Base-by-base conservation (phyloP, 2,329 filamentous ascomycete species). In the Monascus ruber region DNA sequence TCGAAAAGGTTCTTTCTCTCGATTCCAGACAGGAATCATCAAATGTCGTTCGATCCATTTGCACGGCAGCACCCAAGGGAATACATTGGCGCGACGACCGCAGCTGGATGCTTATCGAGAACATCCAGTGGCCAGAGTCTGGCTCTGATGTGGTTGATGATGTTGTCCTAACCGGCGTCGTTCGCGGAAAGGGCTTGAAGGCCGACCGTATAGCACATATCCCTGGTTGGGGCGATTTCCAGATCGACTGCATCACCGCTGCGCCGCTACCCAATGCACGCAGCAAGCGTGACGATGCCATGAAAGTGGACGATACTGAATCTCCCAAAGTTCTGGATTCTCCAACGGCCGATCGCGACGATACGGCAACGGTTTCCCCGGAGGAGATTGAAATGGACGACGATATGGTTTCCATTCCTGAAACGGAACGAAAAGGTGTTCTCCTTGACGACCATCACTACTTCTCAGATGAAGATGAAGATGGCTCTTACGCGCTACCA, bases 371-470 rank as follows among this genome's bases (percentile, higher is more conserved):
- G 37, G 72, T 96, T 40, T 89, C 91, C 0, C 89, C 88, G 0
- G 89, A 96, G 58, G 86, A 89, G 53, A 74, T 80, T 3, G 70
- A 77, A 42, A 91, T 94, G 85, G 70, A 85, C 44, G 74, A 77
- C 24, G 75, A 76, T 24, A 55, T 66, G 66, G 41, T 71, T 51
- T 58, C 69, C 44, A 49, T 74, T 52, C 71, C 70, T 3, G 66
- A 71, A 24, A 66, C 69, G 2, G 70, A 73, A 33, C 80, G 81
- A 56, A 94, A 89, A 64, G 91, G 89, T 47, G 91, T 98, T 1
- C 68, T 98, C 32, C 72, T 98, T 6, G 91, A 98, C 50, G 89
- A 96, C 49, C 89, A 98, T 60, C 89, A 96, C 59, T 98, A 98
- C 62, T 98, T 96, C 57, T 88, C 88, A 0, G 89, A 96, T 33